phyloP scores from a whole-genome alignment of 495 filamentous ascomycete species.

The Sphaerosporella brunnea region DNA sequence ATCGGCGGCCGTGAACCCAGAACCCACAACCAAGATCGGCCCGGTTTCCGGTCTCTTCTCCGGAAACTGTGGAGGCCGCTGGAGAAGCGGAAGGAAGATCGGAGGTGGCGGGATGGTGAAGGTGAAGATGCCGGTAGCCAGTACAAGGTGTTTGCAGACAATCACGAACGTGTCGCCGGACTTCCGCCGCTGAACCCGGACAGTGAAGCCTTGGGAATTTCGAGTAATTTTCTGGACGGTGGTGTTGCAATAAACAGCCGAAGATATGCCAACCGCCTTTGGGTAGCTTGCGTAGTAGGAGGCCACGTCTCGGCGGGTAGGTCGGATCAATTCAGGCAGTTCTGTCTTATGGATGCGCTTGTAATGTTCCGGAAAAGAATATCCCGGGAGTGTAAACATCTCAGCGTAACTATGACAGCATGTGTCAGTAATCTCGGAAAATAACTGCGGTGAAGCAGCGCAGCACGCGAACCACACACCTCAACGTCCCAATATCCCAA shows the following conservation, averaged over 20 bases:
- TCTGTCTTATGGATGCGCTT: conserved; percentile 28
- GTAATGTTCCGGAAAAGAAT: conserved; percentile 41
- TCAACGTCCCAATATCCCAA: conserved; percentile 40
- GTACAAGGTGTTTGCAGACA: conserved; percentile 41
- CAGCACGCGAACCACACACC: no score
- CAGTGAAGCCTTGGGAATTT: conserved; percentile 33
- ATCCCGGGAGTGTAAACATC: conserved; percentile 47
- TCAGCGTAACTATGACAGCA: conserved; percentile 41
- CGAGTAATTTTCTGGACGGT: conserved; percentile 32
- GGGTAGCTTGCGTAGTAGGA: conserved; percentile 43
- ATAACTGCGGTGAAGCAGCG: no score
- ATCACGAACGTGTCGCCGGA: conserved; percentile 24
- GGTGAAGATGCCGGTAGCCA: conserved; percentile 48
- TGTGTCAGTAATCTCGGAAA: conserved; percentile 14
- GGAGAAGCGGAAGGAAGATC: conserved; percentile 30
- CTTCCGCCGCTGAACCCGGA: conserved; percentile 12
- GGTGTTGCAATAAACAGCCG: conserved; percentile 33
- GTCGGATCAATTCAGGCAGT: conserved; percentile 39
- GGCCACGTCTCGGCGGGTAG: conserved; percentile 40
- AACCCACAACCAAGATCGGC: conserved; percentile 34
- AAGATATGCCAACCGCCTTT: conserved; percentile 35
- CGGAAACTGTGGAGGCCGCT: not conserved
- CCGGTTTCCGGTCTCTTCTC: not conserved
- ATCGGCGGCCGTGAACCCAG: conserved; percentile 43
- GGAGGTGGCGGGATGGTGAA: conserved; percentile 37